phyloP scores from a whole-genome alignment of 441 rosid genomes.

The Syzygium syzygioides region DNA sequence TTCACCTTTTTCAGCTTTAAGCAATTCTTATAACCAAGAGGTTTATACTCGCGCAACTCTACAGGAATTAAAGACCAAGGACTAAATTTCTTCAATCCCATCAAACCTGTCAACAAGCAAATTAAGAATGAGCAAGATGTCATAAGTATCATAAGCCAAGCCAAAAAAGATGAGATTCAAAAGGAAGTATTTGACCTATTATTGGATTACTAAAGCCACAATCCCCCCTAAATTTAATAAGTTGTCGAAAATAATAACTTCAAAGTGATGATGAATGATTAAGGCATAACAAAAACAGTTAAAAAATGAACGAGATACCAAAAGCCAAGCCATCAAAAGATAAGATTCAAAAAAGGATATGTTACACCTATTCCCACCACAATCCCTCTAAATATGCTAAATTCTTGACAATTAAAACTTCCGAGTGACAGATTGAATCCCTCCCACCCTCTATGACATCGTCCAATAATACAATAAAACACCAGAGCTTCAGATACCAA shows the following conservation, averaged over 20 bases:
- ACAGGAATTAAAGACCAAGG: conserved; percentile 9
- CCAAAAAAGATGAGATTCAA: background rate
- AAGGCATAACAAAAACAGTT: background rate
- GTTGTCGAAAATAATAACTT: background rate
- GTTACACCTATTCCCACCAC: background rate
- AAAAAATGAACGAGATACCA: background rate
- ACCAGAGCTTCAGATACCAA: background rate
- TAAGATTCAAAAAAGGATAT: background rate
- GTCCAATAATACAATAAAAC: background rate
- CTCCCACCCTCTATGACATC: background rate
- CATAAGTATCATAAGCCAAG: background rate
- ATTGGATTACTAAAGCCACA: background rate
- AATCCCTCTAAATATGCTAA: background rate
- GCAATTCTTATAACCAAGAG: conserved; percentile 12
- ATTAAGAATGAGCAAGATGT: background rate
- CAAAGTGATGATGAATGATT: background rate
- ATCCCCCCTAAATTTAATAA: background rate
- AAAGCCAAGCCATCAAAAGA: background rate
- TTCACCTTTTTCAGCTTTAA: conserved; percentile 4
- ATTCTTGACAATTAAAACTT: background rate
- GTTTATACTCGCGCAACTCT: conserved; percentile 7
- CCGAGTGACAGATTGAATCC: background rate
- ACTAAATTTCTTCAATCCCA: conserved; percentile 27
- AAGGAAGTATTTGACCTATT: background rate
- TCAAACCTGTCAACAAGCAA: conserved; percentile 15